Evolutionary conservation across 768 basidiomycete genomes (phyloP), one percentile per base, ranked within the genome.

Genomic region (Boletus edulis): DNA sequence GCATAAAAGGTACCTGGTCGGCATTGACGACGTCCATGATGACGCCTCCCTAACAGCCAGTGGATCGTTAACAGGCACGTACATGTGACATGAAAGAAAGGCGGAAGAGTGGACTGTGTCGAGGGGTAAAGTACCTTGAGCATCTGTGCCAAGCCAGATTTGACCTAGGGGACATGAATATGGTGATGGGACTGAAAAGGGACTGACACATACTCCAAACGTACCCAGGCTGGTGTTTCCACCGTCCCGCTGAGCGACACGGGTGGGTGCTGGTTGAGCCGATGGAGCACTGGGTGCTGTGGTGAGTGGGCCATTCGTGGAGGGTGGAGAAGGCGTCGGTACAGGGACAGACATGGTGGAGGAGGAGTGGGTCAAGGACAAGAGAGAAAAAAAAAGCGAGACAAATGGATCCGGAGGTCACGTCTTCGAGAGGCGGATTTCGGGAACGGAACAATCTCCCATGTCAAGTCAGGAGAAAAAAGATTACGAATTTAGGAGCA

Each of bases 91-190:
- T 41, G 46, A 52, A 52, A 40, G 13, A 37, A 43, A 49, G 29
- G 6, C 2, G 45, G 18, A 17, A 52, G 15, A 14, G 29, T 17
- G 14, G 34, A 6, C 27, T 20, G 52, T 54, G 51, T 20, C 20
- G 22, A 22, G 22, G 22, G 22, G 22, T 22, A 22, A 41, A 58
- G 49, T 62, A 87, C 90, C 82, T 97, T 97, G 65, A 97, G 78
- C 95, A 98, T 97, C 79, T 97, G 94, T 4, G 95, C 94, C 44
- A 98, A 78, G 55, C 93, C 94, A 22, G 91, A 91, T 73, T 95
- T 95, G 66, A 95, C 94, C 89, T 91, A 59, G 4, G 46, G 54
- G 53, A 55, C 8, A 44, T 63, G 55, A 57, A 45, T 0, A 17
- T 0, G 40, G 29, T 5, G 20, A 15, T 13, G 20, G 13, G 27